A percentile compares a stretch with the other conserved stretches of the same genome.
Conservation (phyloP, 2,329 filamentous ascomycete genomes). For the Aspergillus tanneri region DNA sequence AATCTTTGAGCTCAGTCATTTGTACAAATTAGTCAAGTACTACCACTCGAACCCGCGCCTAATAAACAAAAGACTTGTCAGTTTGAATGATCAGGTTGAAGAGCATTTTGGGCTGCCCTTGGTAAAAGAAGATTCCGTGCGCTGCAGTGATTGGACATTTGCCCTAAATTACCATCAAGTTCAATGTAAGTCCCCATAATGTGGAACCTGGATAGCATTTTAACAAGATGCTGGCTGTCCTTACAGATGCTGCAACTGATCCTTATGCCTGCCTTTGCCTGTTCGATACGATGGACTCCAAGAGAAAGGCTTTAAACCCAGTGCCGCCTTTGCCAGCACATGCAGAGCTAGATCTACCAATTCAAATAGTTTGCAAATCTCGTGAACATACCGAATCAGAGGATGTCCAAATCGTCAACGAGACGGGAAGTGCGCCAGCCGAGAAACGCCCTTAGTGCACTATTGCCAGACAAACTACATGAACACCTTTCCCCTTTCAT, state of each 20-base stretch:
- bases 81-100: slow-evolving; percentile 67
- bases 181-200: slow-evolving; percentile 58
- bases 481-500: too few relatives aligned
- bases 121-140: slow-evolving; percentile 68
- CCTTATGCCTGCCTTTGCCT: slow-evolving; percentile 77
- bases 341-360: slow-evolving; percentile 65
- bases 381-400: slow-evolving; percentile 6
- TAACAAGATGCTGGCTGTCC: slow-evolving; percentile 26
- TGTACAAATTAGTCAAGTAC: slow-evolving; percentile 75
- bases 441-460: slow-evolving; percentile 8
- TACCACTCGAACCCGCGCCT: slow-evolving; percentile 53
- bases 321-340: slow-evolving; percentile 68
- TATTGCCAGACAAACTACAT: too few relatives aligned
- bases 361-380: slow-evolving; percentile 35
- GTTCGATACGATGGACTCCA: slow-evolving; percentile 68
- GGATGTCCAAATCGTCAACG: slow-evolving; percentile 16
- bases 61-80: slow-evolving; percentile 67
- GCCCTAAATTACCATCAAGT: slow-evolving; percentile 64
- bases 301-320: slow-evolving; percentile 65
- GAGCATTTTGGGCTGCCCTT: slow-evolving; percentile 71
- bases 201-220: slow-evolving; percentile 22
- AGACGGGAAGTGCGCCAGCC: not conserved
- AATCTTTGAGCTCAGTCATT: slow-evolving; percentile 76
- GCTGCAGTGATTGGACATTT: slow-evolving; percentile 72
- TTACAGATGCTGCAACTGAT: slow-evolving; percentile 72